phyloP scores from a whole-genome alignment of 2,329 filamentous ascomycete genomes.

The Arthrobotrys musiformis region DNA sequence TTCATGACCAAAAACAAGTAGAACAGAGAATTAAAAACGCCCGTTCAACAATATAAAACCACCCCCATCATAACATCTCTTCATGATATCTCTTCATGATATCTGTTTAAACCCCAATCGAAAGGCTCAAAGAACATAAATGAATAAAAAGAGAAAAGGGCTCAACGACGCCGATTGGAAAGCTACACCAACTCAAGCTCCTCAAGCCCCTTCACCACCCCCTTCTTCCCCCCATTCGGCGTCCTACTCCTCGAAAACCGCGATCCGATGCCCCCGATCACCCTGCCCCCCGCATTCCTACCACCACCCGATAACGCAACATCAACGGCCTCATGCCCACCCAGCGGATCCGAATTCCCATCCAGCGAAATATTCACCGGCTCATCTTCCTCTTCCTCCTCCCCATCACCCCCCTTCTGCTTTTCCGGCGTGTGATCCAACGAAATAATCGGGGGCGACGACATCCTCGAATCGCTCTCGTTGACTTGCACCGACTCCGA shows the following conservation, averaged over 20 bases:
- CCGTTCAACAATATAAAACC: no score
- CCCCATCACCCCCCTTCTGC: neutral
- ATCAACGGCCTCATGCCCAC: constrained; percentile 52
- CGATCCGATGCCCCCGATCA: constrained; percentile 26
- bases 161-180: neutral
- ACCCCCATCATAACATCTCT: neutral
- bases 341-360: constrained; percentile 42
- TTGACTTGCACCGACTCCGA: constrained; percentile 44
- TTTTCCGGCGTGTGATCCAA: constrained; percentile 44
- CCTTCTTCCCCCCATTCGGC: constrained; percentile 9
- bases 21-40: neutral
- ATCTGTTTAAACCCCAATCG: no score
- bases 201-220: constrained; percentile 30
- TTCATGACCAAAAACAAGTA: neutral
- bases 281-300: constrained; percentile 5
- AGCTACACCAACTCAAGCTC: constrained; percentile 42
- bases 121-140: neutral
- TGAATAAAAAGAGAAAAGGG: neutral
- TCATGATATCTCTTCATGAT: neutral
- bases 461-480: constrained; percentile 52
- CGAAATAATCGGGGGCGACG: constrained; percentile 45
- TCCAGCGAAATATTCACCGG: constrained; percentile 31
- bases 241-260: constrained; percentile 42
- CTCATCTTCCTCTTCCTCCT: constrained; percentile 22
- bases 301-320: constrained; percentile 21